A percentile compares a stretch with the other conserved stretches of the same genome.
phyloP scores from a whole-genome alignment of 345 rosid species.

The Dimocarpus longan region DNA sequence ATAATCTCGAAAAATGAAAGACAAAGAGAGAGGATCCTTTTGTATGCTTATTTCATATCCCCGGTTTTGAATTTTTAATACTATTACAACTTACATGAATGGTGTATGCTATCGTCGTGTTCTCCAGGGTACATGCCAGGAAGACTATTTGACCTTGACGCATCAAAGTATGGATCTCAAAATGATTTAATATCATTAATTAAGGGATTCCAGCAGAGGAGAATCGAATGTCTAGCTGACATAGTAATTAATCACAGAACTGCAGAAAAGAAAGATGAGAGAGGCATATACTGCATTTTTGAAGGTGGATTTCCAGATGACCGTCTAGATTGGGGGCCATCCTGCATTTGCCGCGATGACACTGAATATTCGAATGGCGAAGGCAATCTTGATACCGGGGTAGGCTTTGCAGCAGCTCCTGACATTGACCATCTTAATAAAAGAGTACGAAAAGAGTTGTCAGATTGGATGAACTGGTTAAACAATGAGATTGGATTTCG shows the following conservation, averaged over 20 bases:
- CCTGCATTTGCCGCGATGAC: conserved; percentile 63
- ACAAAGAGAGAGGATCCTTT: background rate
- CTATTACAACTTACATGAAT: background rate
- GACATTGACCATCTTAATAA: conserved; percentile 86
- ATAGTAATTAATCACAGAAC: conserved; percentile 88
- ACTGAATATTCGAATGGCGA: conserved; percentile 50
- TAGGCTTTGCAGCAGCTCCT: conserved; percentile 52
- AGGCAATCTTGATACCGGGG: conserved; percentile 75
- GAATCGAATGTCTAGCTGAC: conserved; percentile 77
- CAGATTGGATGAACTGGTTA: conserved; percentile 94
- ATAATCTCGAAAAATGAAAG: background rate
- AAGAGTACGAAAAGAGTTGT: conserved; percentile 61
- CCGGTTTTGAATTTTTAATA: background rate
- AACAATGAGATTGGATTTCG: conserved; percentile 69
- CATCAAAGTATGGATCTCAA: conserved; percentile 72
- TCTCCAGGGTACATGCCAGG: conserved; percentile 81
- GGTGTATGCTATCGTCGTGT: background rate
- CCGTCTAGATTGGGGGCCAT: conserved; percentile 88
- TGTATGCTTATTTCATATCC: background rate
- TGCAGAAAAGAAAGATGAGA: conserved; percentile 64
- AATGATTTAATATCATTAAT: conserved; percentile 55
- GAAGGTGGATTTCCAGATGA: conserved; percentile 83
- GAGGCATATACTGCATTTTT: conserved; percentile 65
- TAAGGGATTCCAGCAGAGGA: conserved; percentile 46
- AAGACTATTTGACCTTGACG: conserved; percentile 69